These are phyloP conservation scores for Saturnispora kantuleensis DNA, from an alignment of 805 yeast species.

Conservation along the genomic window DNA sequence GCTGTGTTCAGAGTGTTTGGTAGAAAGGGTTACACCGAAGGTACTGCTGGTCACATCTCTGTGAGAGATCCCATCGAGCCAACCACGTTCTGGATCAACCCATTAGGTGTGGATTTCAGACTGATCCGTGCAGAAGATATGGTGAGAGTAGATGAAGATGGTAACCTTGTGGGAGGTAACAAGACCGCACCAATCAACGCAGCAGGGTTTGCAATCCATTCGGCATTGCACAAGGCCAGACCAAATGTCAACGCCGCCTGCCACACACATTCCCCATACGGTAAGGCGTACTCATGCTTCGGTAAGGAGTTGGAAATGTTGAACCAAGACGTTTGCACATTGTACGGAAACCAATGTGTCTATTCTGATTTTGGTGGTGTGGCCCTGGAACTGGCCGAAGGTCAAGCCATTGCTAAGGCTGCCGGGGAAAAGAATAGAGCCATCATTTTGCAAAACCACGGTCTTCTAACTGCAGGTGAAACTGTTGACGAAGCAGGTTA, in stretches of 20 bases:
- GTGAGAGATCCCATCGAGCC: conserved; percentile 76
- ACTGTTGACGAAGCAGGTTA: conserved; percentile 72
- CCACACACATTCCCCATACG: conserved; percentile 57
- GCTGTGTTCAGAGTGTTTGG: conserved; percentile 78
- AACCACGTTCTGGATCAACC: conserved; percentile 83
- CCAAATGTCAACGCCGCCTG: conserved; percentile 68
- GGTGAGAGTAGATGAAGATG: conserved; percentile 55
- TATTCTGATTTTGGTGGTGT: conserved; percentile 70
- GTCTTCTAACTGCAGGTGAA: conserved; percentile 57
- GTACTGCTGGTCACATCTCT: conserved; percentile 80
- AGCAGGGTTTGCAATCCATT: conserved; percentile 65
- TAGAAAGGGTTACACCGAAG: conserved; percentile 67
- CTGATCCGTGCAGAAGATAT: conserved; percentile 49
- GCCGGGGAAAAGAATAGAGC: conserved; percentile 49
- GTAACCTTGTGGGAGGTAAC: conserved; percentile 51
- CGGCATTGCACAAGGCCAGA: conserved; percentile 55
- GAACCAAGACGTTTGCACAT: conserved; percentile 65
- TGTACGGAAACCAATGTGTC: conserved; percentile 58
- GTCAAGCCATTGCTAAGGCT: conserved; percentile 49
- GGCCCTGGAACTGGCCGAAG: conserved; percentile 59
- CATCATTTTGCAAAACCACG: conserved; percentile 58
- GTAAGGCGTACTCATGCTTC: conserved; percentile 56
- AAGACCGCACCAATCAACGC: conserved; percentile 41
- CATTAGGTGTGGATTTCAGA: conserved; percentile 69
- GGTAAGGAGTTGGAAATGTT: conserved; percentile 67